Evolutionary conservation across 2,329 filamentous ascomycete species (phyloP), one percentile per base, ranked within the genome.

Genomic region (Fusarium goolgardi): DNA sequence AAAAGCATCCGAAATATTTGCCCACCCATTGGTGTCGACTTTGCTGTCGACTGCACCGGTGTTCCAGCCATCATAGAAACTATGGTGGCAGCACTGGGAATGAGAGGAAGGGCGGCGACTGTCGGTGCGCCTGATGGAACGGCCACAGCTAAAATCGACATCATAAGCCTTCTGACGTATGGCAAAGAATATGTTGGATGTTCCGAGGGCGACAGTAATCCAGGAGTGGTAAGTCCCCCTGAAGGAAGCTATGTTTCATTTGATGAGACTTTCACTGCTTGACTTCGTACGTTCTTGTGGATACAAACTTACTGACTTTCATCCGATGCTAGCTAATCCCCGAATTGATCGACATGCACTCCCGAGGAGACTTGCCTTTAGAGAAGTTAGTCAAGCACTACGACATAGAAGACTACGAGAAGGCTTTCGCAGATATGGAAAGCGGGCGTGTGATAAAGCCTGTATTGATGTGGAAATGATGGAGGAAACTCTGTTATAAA

Each of bases 11-110:
- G 27, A 3, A 20, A 55, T 1, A 63, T 55, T 0, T 57, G 50
- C 2, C 63, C 59, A 0, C 44, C 40, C 2, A 29, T 58, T 12
- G 67, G 68, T 5, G 67, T 67, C 8, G 27, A 65, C 7, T 70
- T 45, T 46, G 68, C 67, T 3, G 55, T 70, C 1, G 67, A 70
- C 25, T 70, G 68, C 7, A 65, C 68, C 10, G 68, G 68, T 4
- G 51, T 68, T 5, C 57, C 60, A 0, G 31, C 59, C 0, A 55
- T 70, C 3, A 21, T 70, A 1, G 68, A 68, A 13, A 62, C 45
- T 1, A 67, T 70, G 63, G 41, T 70, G 0, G n/a, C 45, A 1
- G 37, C 51, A 0, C 9, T 70, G 2, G 67, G 63, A 0, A 63
- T 58, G 49, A 61, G 53, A 35, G 68, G 67, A 1, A 60, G 40